These are phyloP conservation scores for Wallemia hederae DNA, from an alignment of 1,284 basidiomycete species.

Conservation along the genomic window DNA sequence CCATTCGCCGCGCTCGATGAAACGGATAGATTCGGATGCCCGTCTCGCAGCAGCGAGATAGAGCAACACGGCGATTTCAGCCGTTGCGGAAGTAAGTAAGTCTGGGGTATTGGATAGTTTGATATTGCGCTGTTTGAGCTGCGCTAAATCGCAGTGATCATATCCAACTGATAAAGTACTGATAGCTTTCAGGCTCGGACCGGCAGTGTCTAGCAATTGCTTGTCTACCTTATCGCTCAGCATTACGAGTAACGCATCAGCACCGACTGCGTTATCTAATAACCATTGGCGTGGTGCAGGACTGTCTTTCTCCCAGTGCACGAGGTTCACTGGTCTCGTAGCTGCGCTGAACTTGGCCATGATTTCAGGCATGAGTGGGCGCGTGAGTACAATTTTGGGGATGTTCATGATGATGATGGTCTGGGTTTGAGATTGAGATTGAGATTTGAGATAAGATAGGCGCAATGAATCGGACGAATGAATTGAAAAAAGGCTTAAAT, in stretches of 20 bases:
- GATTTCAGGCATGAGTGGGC: slow-evolving; percentile 36
- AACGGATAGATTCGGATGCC: slow-evolving; percentile 28
- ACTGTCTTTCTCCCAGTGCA: slow-evolving; percentile 38
- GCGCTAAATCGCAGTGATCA: slow-evolving; percentile 48
- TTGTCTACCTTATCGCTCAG: slow-evolving; percentile 33
- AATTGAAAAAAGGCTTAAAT: too few species aligned
- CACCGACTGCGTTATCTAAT: slow-evolving; percentile 35
- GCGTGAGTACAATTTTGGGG: slow-evolving; percentile 32
- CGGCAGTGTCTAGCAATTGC: slow-evolving; percentile 23
- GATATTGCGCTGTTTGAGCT: slow-evolving; percentile 33
- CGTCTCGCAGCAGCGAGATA: slow-evolving; percentile 68
- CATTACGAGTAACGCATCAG: slow-evolving; percentile 34
- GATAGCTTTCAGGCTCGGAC: slow-evolving; percentile 38
- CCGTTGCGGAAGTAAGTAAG: slow-evolving; percentile 69
- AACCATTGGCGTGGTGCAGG: slow-evolving; percentile 44
- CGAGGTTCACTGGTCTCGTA: slow-evolving; percentile 26
- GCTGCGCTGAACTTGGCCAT: slow-evolving; percentile 28
- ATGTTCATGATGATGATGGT: not conserved
- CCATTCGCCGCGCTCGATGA: slow-evolving; percentile 33
- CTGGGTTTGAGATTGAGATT: not conserved
- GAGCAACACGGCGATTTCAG: slow-evolving; percentile 62
- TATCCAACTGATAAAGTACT: slow-evolving; percentile 71
- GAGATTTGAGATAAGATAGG: too few species aligned
- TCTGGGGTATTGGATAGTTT: slow-evolving; percentile 71
- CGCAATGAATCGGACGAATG: too few species aligned